Percentiles rank a stretch among this genome's conserved stretches.
Conservation (phyloP, 306 rosid genomes). For the apple (Malus domestica) region ASM211411v1 NC_041799.1:18378001-18378500, state of each 20-base stretch:
- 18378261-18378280: slow-evolving; percentile 90
- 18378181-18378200: not conserved
- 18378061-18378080: not conserved
- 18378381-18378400: not conserved
- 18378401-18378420: not conserved
- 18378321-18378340: slow-evolving; percentile 96
- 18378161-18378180: not conserved
- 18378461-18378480: not conserved
- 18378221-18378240: slow-evolving; percentile 56
- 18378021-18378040: not conserved
- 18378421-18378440: not conserved
- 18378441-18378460: not conserved
- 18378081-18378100: not conserved
- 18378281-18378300: slow-evolving; percentile 99
- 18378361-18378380: slow-evolving; percentile 72
- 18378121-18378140: not conserved
- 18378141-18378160: not conserved
- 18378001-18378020: not conserved
- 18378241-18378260: slow-evolving; percentile 98
- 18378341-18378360: slow-evolving; percentile 85
- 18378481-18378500: not conserved
- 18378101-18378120: not conserved
- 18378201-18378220: not conserved
- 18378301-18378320: slow-evolving; percentile 96
- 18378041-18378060: not conserved